Evolutionary conservation across 495 filamentous ascomycete genomes (phyloP).

Genomic region (Cudoniella acicularis): DNA sequence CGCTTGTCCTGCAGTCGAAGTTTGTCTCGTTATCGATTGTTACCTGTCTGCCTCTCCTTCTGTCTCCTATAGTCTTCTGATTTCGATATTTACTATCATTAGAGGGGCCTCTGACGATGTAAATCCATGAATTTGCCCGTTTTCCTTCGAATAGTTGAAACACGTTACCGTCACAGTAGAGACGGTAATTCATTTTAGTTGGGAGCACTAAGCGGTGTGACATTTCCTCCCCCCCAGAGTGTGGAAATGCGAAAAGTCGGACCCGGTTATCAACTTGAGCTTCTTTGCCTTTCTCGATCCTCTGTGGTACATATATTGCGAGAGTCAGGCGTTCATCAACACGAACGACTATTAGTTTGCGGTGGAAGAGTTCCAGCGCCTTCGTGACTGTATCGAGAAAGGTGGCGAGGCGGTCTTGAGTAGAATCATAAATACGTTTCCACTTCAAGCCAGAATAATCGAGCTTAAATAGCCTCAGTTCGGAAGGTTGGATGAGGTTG

Average conservation of each 20-base stretch:
- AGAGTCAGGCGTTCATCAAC: conserved; percentile 45
- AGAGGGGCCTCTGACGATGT: conserved; percentile 30
- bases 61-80: conserved; percentile 28
- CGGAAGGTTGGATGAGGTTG: conserved; percentile 28
- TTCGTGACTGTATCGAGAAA: conserved; percentile 34
- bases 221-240: conserved; percentile 35
- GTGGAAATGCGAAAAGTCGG: conserved; percentile 46
- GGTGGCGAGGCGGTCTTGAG: conserved; percentile 33
- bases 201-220: conserved; percentile 34
- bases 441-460: conserved; percentile 37
- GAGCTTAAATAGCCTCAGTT: conserved; percentile 34
- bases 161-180: conserved; percentile 38
- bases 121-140: conserved; percentile 42
- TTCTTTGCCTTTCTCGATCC: conserved; percentile 35
- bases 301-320: conserved; percentile 45
- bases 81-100: conserved; percentile 37
- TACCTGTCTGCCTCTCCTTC: conserved; percentile 31
- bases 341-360: conserved; percentile 42
- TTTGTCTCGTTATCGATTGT: conserved; percentile 39
- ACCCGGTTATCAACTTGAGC: conserved; percentile 36
- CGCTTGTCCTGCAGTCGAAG: conserved; percentile 38
- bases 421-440: conserved; percentile 42
- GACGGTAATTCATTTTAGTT: conserved; percentile 41
- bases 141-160: conserved; percentile 43
- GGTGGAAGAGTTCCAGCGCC: conserved; percentile 39